Percentiles rank a stretch among this genome's conserved stretches.
Evolutionary conservation across 129 eudicot genomes (phyloP).

Genomic region (Flaveria ramosissima): DNA sequence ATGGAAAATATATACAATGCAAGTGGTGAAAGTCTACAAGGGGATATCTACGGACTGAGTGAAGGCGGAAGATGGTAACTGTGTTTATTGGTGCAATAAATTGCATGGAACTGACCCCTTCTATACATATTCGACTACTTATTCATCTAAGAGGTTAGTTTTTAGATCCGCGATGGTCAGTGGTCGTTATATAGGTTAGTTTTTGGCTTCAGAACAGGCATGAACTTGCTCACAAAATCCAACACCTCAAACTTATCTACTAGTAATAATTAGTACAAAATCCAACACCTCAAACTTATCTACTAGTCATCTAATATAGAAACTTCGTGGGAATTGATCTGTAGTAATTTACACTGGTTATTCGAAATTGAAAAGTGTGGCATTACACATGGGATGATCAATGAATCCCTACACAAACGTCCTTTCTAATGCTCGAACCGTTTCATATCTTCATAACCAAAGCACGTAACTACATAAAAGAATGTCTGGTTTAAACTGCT

Average conservation of each 20-base stretch:
- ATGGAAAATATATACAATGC: background rate
- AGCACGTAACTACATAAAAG: background rate
- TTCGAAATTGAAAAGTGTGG: background rate
- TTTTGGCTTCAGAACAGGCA: background rate
- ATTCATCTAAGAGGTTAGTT: background rate
- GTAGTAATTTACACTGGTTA: background rate
- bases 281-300: too few relatives aligned
- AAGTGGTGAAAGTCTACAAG: slow-evolving; percentile 11
- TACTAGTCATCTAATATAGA: background rate
- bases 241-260: background rate
- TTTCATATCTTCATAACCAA: slow-evolving; percentile 8
- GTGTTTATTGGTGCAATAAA: slow-evolving; percentile 2
- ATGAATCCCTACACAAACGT: background rate
- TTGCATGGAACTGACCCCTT: slow-evolving; percentile 4
- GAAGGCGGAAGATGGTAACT: background rate
- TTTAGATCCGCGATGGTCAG: background rate
- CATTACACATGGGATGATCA: background rate
- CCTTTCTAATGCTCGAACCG: background rate
- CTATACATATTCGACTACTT: background rate
- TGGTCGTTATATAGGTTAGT: background rate
- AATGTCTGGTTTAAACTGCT: background rate
- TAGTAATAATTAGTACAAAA: background rate
- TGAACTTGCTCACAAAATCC: background rate
- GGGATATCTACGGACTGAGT: background rate
- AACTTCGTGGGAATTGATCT: background rate